Base-by-base conservation (phyloP, 345 rosid species). In the Pseudoturritis turrita region DNA sequence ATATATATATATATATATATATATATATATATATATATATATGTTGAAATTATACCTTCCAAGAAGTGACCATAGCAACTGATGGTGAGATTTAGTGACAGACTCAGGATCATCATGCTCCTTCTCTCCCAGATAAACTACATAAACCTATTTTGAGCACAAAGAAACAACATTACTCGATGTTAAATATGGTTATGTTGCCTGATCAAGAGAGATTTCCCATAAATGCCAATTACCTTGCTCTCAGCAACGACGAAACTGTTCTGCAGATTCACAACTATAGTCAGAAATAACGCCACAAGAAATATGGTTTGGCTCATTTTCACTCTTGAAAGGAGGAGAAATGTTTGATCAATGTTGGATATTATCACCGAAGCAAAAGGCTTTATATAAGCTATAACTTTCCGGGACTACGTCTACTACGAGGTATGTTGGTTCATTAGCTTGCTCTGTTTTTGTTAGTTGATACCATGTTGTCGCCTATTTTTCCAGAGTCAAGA, bases 121-220 rank as follows among this genome's bases (percentile, higher is more conserved):
- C 77, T 65, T 85, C 73, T 73, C 81, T 11, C 92, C 89, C 18
- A 83, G 45, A 64, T 85, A 87, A 66, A 83, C 76, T 6, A 81
- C 77, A 70, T 85, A 83, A 55, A 87, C 85, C 92, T 36, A 37
- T 31, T 31, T 65, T 35, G 15, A 29, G 11, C 11, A 26, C 23
- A 45, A 44, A 62, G 39, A 4, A 62, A 44, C 14, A 45, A 44
- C 3, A 26, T 2, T 26, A 45, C 7, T 26, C 2, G 11, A 18
- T 43, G 2, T 39, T 59, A 13, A 2, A 37, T 22, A 36, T 22
- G 33, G 14, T 7, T 13, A 36, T 36, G 33, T 3, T 44, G 28
- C 62, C 19, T 77, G 72, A 28, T 62, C 2, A 18, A 62, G 15
- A 44, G 3, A 26, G 23, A 41, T 15, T 4, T n/a, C 40, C 0